Evolutionary conservation across 176 grass and related monocot genomes (phyloP).

Genomic region (Olyra latifolia): DNA sequence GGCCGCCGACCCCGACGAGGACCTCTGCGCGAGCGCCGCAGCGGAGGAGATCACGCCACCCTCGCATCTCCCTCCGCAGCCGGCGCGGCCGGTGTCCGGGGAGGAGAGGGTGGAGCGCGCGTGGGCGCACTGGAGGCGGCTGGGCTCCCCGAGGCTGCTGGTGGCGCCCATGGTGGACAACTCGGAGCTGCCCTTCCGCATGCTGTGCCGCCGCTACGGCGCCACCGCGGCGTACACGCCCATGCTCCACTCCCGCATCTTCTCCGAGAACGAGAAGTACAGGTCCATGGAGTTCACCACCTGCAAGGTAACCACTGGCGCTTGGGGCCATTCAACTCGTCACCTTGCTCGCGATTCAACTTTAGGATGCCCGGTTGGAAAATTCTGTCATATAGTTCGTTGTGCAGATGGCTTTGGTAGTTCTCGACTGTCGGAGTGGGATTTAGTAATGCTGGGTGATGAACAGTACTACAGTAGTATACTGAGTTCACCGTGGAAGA

Average conservation of each 20-base stretch:
- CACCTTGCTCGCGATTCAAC: background rate
- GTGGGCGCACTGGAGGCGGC: conserved; percentile 85
- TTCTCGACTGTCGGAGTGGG: background rate
- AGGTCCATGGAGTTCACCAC: conserved; percentile 90
- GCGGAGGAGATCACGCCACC: conserved; percentile 2
- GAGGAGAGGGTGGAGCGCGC: conserved; percentile 63
- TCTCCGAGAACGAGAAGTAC: conserved; percentile 97
- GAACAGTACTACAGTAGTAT: no score
- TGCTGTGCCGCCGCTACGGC: conserved; percentile 93
- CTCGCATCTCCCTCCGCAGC: conserved; percentile 3
- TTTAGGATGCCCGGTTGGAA: conserved; percentile 9
- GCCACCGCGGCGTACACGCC: conserved; percentile 87
- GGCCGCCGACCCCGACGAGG: conserved; percentile 41
- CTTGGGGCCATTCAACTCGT: background rate
- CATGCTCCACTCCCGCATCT: conserved; percentile 98
- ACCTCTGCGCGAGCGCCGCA: conserved; percentile 21
- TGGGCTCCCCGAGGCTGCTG: conserved; percentile 59
- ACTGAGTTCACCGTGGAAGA: background rate
- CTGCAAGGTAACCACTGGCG: conserved; percentile 54
- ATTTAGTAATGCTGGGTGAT: background rate
- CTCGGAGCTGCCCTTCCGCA: conserved; percentile 94
- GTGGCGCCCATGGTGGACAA: conserved; percentile 99
- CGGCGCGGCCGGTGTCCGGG: conserved; percentile 29
- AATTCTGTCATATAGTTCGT: background rate
- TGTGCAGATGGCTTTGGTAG: background rate